Evolutionary conservation across 2,329 filamentous ascomycete species (phyloP).

Genomic region (Graphilbum ipis-grandicollis): DNA sequence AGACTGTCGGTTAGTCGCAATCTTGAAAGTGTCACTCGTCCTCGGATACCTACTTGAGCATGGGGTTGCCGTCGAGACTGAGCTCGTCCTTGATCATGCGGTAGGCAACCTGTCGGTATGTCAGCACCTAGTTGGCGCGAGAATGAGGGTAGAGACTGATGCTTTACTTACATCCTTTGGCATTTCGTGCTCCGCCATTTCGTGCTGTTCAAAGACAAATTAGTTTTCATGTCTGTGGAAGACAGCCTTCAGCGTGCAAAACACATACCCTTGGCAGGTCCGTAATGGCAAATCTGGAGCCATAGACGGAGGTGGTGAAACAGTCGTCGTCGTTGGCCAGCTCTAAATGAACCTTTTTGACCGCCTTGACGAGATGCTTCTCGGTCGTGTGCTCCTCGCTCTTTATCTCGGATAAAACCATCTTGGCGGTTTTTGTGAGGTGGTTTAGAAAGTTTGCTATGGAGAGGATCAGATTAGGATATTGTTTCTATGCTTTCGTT

Average conservation of each 20-base stretch:
- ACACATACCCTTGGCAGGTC: slow-evolving; percentile 48
- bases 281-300: slow-evolving; percentile 62
- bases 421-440: slow-evolving; percentile 13
- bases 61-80: slow-evolving; percentile 79
- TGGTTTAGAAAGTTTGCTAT: background rate
- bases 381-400: slow-evolving; percentile 12
- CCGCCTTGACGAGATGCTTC: slow-evolving; percentile 15
- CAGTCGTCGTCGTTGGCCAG: slow-evolving; percentile 34
- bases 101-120: slow-evolving; percentile 47
- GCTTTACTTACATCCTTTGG: slow-evolving; percentile 40
- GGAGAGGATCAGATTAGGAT: too few species aligned
- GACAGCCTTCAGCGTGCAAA: background rate
- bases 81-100: slow-evolving; percentile 93
- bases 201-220: slow-evolving; percentile 22
- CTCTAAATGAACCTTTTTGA: slow-evolving; percentile 27
- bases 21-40: background rate
- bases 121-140: background rate
- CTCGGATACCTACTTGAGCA: slow-evolving; percentile 46
- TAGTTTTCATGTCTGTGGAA: too few species aligned
- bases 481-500: too few species aligned
- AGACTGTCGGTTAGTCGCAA: slow-evolving; percentile 34
- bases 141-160: background rate
- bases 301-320: slow-evolving; percentile 72
- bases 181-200: slow-evolving; percentile 87
- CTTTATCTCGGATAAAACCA: slow-evolving; percentile 31